Evolutionary conservation across 2,329 filamentous ascomycete species (phyloP), one percentile per base, ranked within the genome.

Genomic region (Plenodomus biglobosus): DNA sequence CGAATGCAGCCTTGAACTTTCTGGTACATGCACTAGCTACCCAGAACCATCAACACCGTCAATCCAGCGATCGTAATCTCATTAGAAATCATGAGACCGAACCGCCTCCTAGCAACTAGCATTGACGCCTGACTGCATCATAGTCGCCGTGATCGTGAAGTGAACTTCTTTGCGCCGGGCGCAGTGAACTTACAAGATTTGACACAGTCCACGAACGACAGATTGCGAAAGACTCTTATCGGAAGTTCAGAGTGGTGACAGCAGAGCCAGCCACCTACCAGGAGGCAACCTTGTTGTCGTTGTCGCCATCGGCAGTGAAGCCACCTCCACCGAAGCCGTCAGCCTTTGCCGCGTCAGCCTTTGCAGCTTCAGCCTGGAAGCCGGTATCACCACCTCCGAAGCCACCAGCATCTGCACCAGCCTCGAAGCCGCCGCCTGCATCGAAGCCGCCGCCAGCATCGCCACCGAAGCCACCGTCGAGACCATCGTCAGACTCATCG

Each of bases 401-500:
- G 35, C 46, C 51, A 15, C n/a, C 43, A 34, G 48, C 53, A 27
- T 5, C 46, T 16, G 47, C 50, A 19, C 34, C 52, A 17, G 50
- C 53, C 32, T 52, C 41, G 17, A 44, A 54, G 38, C 48, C 48
- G 24, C 41, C 50, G 21, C 13, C 7, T 16, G 27, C 52, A 17
- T 52, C 54, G 35, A 52, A 42, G 15, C 44, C 56, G 38, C 47
- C 48, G 27, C 41, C 50, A 27, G 55, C 56, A 40, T 52, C n/a
- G n/a, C n/a, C n/a, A n/a, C n/a, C n/a, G n/a, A n/a, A n/a, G n/a
- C 47, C 57, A 38, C 45, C 61, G 39, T 40, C 55, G 39, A 59
- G 44, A 16, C 53, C 60, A 24, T 52, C 56, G 27, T 66, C 66
- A 13, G 65, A 67, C 55, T 73, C 70, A 18, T 71, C 64, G 16